Evolutionary conservation across 306 rosid species (phyloP), one percentile per base, ranked within the genome.

Genomic region (Corylus heterophylla): DNA sequence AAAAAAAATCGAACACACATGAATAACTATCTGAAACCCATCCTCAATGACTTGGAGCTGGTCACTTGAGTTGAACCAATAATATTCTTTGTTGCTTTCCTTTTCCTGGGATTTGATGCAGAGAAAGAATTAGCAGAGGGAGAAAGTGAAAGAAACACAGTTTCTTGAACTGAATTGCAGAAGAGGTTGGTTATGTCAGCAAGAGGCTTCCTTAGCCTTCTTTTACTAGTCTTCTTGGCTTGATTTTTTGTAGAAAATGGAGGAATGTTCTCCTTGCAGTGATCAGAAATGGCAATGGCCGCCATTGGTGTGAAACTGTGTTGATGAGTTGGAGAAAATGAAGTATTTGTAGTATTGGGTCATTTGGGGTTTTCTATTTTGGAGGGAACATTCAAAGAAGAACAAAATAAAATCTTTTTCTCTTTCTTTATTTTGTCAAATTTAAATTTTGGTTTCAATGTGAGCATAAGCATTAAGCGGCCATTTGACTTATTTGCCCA

Each of bases 11-110:
- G 20, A 58, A 58, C 13, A 58, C 25, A 22, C 25, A 22, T 22
- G 2, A 58, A 58, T 22, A 58, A 58, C 76, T 82, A 89, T 89
- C 84, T 84, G 79, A 86, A 89, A 56, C 87, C 89, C 81, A 80
- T 74, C 51, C 83, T 85, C 69, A 85, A 69, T 0, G 80, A 20
- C 27, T 72, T 71, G 72, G 67, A 77, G 71, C 18, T 51, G 3
- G 10, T 1, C 12, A 61, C 18, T 37, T 45, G 44, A 2, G 54
- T 22, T 9, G 61, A 20, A 54, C 50, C 12, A 22, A 22, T 22
- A 2, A 48, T 6, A 44, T 25, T 47, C 55, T 45, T 37, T 6
- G 12, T 4, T 12, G 61, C 29, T 7, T 62, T 70, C 31, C 58
- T 83, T 75, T 74, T 78, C 58, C 83, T 76, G 14, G 68, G 35